Base-by-base conservation (phyloP, 495 filamentous ascomycete genomes). In the Elasticomyces elasticus region DNA sequence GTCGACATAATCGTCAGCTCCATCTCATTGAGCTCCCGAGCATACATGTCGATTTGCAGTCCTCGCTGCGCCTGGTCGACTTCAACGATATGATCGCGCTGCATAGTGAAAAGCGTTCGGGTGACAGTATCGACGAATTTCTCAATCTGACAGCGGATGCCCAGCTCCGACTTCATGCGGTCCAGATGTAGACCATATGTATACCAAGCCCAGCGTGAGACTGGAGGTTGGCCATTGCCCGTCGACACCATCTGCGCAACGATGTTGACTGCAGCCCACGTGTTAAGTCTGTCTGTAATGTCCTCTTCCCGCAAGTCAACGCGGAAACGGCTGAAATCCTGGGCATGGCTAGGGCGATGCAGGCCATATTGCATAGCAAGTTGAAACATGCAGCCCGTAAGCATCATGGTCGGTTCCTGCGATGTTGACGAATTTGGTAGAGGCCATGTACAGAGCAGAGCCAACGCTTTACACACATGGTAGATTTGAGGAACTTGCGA, bases 261-360 rank as follows among this genome's bases (percentile, higher is more conserved):
- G 62, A 92, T 87, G 64, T 95, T 95, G 64, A 87, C 91, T 11
- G 87, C 82, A 15, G 88, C 89, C 89, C 89, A 95, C 0, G 89
- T 95, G 54, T 81, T 79, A 41, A 95, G 82, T 50, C 90, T 79
- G 63, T 95, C 89, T 59, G 82, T 78, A 51, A 95, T 74, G 56
- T 94, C 87, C 59, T 90, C 86, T 54, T 86, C 85, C 58, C 85
- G 86, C 30, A 94, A 76, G 59, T 91, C 84, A 17, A 94, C 80
- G 4, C 82, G 80, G 37, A 87, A 85, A 22, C 87, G 80, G 24
- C 85, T 86, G 68, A 95, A 95, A 69, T 95, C 89, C 65, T 94
- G 87, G 19, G 85, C 83, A 68, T 95, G 86, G 37, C 85, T 89
- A 7, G 89, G 89, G 22, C 89, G 81, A 63, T 96, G 89, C 45